Base-by-base conservation (phyloP, 2,329 filamentous ascomycete genomes). In the Dactylellina parvicollis region DNA sequence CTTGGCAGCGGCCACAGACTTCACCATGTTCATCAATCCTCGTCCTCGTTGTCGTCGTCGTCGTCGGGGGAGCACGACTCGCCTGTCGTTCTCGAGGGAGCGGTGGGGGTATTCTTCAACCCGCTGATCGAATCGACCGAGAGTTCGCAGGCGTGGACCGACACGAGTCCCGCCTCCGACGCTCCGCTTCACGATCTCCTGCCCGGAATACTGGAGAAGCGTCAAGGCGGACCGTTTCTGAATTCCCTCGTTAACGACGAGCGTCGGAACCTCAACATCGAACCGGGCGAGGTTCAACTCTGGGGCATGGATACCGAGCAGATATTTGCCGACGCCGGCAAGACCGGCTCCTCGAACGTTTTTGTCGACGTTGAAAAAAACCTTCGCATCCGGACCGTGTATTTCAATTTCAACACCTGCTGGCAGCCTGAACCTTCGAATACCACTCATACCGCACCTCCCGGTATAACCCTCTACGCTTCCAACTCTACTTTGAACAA, bases 331-430 rank as follows among this genome's bases (percentile, higher is more conserved):
- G 71, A 71, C 8, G 76, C 77, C n/a, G 77, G 67, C 28, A 52
- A 65, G 16, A 47, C 61, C n/a, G 44, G 38, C 4, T 64, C 72
- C 14, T 44, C 62, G 2, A 52, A 30, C 75, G 65, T 76, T 38
- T 60, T 73, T 24, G 47, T 66, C 2, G 69, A 73, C 22, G 40
- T 24, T 77, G 75, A 22, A 77, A 79, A 59, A 76, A 79, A 49
- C 66, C 75, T 78, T 56, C 75, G 81, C 22, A 80, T 80, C 14
- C 83, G 81, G 42, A 86, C 82, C 1, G 83, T 98, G 2, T 97
- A 90, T 80, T 85, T 99, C 60, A 92, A 92, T 1, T 88, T 92
- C 44, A 98, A 92, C 76, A 93, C 91, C 0, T 99, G 95, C 80
- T 81, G 87, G 24, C 92, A 96, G 77, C 95, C 69, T 2, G 12